phyloP scores from a whole-genome alignment of 306 rosid species.

The Quercus berberidifolia region DNA sequence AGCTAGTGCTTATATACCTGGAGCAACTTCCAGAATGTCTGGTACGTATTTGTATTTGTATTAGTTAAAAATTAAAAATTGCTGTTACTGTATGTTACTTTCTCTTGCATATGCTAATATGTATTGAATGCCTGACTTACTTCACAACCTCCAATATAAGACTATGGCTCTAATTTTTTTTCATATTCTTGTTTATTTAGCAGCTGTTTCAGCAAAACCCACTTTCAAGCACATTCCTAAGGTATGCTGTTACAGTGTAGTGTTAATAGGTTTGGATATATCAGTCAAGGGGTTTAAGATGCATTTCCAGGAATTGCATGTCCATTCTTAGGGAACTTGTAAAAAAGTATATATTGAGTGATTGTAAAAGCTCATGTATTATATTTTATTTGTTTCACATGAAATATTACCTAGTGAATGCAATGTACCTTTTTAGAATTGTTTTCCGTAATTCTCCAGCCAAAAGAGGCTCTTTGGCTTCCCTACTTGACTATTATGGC shows the following conservation, averaged over 20 bases:
- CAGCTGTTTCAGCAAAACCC: constrained; percentile 58
- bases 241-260: constrained; percentile 46
- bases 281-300: neutral
- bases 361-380: neutral
- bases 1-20: constrained; percentile 88
- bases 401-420: neutral
- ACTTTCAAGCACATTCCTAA: constrained; percentile 92
- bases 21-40: constrained; percentile 56
- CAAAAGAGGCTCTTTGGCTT: neutral
- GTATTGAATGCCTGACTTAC: neutral
- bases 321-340: neutral
- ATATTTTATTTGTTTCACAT: neutral
- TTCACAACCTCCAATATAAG: neutral
- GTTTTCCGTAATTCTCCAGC: no score
- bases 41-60: constrained; percentile 29
- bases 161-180: neutral
- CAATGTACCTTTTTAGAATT: neutral
- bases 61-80: neutral
- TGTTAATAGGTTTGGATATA: constrained; percentile 12
- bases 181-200: constrained; percentile 17
- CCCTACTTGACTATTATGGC: neutral
- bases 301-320: neutral
- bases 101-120: neutral
- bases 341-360: neutral
- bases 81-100: neutral